Evolutionary conservation across 176 grass and related monocot species (phyloP), one percentile per base, ranked within the genome.

Genomic region (Tillandsia leiboldiana): DNA sequence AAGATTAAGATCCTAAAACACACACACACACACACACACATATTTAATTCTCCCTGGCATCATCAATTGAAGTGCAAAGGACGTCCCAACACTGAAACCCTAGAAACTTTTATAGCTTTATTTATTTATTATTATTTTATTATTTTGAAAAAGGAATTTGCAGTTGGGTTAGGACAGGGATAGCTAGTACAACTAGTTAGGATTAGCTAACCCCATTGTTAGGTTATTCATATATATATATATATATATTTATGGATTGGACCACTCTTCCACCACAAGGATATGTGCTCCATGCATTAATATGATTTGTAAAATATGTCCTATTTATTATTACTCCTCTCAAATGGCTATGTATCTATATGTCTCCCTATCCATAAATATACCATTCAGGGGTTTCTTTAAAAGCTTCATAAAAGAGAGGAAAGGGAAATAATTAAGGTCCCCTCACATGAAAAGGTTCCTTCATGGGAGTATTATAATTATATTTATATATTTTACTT

Each of bases 261-360:
- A 81, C 81, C 81, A 77, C 79, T 18, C 7, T 64, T 64, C 64
- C 72, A 71, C 33, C 70, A 49, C 73, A 80, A 5, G 33, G 33
- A 42, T 42, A 7, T 42, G 33, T 42, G 6, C 33, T 42, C 33
- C 33, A 42, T 42, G 33, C 33, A 42, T 42, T 42, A 42, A 42
- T 42, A 42, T 42, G 8, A 42, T 42, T 42, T 42, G 3, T 42
- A 42, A 42, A 6, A 29, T 62, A 24, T 26, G 24, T 23, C 24
- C n/a, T 26, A 10, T 63, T 2, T 11, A 63, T 63, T 63, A 26
- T 63, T 22, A 23, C 24, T 23, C 11, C 11, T 9, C 58, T 63
- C 24, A 26, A 63, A 26, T 26, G 58, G 15, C n/a, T 12, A 63
- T 63, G 20, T 62, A 63, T 26, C 11, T 17, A 42, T 7, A 42